Conservation (phyloP, 2,329 filamentous ascomycete genomes). For the Diaporthe citrichinensis region DNA sequence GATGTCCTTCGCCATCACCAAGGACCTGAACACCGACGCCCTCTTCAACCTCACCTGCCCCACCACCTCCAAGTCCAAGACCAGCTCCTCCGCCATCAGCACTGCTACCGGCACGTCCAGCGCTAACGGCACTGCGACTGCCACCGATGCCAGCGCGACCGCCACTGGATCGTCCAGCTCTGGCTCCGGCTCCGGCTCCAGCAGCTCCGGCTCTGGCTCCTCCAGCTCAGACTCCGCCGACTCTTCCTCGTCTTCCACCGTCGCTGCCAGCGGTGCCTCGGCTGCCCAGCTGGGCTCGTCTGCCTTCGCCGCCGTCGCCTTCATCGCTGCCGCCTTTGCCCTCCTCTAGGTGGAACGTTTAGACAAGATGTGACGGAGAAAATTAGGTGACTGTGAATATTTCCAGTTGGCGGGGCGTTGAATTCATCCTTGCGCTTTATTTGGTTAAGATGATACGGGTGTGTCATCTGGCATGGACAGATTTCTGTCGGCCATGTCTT, state of each 20-base stretch:
- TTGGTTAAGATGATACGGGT: conserved; percentile 25
- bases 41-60: conserved; percentile 75
- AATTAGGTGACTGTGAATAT: not conserved
- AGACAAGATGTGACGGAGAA: not conserved
- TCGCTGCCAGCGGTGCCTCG: conserved; percentile 38
- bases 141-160: conserved; percentile 78
- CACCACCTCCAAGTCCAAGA: conserved; percentile 45
- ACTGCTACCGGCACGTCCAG: conserved; percentile 73
- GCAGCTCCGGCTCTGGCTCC: conserved; percentile 46
- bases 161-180: conserved; percentile 73
- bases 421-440: not conserved
- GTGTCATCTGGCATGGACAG: not conserved
- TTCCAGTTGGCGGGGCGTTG: conserved; percentile 17
- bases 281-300: conserved; percentile 38
- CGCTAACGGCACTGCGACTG: conserved; percentile 76
- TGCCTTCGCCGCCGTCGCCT: conserved; percentile 38
- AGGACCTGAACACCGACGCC: conserved; percentile 65
- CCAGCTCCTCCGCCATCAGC: conserved; percentile 41
- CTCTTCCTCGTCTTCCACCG: conserved; percentile 24
- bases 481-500: conserved; percentile 16
- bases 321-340: conserved; percentile 39
- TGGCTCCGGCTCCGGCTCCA: conserved; percentile 40
- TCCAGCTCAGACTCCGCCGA: conserved; percentile 38
- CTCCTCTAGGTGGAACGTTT: conserved; percentile 24
- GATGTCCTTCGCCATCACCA: conserved; percentile 80